phyloP scores from a whole-genome alignment of 352 stramenopile species.

The Peronospora destructor region DNA sequence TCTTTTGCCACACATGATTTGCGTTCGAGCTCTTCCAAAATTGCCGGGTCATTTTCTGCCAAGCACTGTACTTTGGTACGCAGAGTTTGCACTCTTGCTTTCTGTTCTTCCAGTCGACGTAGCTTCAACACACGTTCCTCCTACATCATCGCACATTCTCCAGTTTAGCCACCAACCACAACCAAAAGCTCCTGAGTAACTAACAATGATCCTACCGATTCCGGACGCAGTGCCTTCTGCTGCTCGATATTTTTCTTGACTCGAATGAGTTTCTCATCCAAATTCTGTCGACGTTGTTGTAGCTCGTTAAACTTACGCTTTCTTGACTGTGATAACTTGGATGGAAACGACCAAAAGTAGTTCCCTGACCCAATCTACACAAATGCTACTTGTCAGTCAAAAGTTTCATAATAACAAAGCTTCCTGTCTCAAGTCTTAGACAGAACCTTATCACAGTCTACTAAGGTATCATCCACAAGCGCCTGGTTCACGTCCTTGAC shows the following conservation, averaged over 20 bases:
- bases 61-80: conserved; percentile 53
- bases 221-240: conserved; percentile 41
- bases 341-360: conserved; percentile 87
- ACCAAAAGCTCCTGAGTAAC: neutral
- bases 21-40: conserved; percentile 52
- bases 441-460: conserved; percentile 74
- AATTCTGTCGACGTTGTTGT: conserved; percentile 38
- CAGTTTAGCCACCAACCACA: conserved; percentile 1
- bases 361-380: conserved; percentile 75
- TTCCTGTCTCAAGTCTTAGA: neutral
- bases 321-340: conserved; percentile 69
- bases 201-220: conserved; percentile 39
- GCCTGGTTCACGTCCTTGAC: conserved; percentile 87
- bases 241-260: conserved; percentile 44
- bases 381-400: conserved; percentile 2
- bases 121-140: conserved; percentile 60
- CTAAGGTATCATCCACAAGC: conserved; percentile 71
- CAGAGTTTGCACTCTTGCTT: conserved; percentile 40
- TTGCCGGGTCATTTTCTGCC: conserved; percentile 64
- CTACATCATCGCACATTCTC: conserved; percentile 20
- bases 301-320: conserved; percentile 72
- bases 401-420: neutral
- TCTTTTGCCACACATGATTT: conserved; percentile 64
- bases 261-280: conserved; percentile 39
- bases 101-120: conserved; percentile 43